Base-by-base conservation (phyloP, 257 asterid species). In the Galeopsis tetrahit region DNA sequence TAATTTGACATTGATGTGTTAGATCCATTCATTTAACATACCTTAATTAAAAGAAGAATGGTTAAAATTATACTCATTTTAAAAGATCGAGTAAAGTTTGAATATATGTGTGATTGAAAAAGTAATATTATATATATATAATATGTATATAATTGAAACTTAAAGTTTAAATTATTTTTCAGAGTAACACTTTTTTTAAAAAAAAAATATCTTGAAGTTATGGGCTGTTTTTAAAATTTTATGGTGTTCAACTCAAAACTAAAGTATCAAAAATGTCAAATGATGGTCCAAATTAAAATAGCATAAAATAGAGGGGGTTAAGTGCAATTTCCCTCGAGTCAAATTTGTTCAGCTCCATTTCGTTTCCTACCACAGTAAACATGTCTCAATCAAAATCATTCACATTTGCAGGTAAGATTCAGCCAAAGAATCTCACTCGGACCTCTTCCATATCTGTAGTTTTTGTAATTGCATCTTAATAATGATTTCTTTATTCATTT, bases 361-460 rank as follows among this genome's bases (percentile, higher is more conserved):
- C 39, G 11, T 59, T 32, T 76, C 76, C 34, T 17, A 68, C 72
- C 69, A 62, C 82, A 68, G 83, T 79, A 65, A 74, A 74, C 62
- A 65, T 38, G 77, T 79, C 83, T 46, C 77, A 2, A 75, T 79
- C 77, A 44, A 52, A 63, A 69, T 63, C 73, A 63, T 74, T 55
- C 51, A 68, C 35, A 33, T 74, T 57, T 74, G 71, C 60, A 65
- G 76, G 71, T 58, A 70, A 49, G 79, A 74, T 74, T 74, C 76
- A 63, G 73, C 71, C 67, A 68, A 79, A 56, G 80, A 79, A 79
- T 79, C 82, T 63, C 31, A 55, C 66, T 69, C 57, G 73, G 77
- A 65, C 74, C 61, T 77, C 77, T 77, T 77, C 78, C 48, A 66
- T 66, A 46, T 66, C 74, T 34, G 69, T 15, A 65, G 58, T 62